These are phyloP conservation scores for Verticillium klebahnii DNA, from an alignment of 2,329 filamentous ascomycete genomes.

Conservation along the genomic window DNA sequence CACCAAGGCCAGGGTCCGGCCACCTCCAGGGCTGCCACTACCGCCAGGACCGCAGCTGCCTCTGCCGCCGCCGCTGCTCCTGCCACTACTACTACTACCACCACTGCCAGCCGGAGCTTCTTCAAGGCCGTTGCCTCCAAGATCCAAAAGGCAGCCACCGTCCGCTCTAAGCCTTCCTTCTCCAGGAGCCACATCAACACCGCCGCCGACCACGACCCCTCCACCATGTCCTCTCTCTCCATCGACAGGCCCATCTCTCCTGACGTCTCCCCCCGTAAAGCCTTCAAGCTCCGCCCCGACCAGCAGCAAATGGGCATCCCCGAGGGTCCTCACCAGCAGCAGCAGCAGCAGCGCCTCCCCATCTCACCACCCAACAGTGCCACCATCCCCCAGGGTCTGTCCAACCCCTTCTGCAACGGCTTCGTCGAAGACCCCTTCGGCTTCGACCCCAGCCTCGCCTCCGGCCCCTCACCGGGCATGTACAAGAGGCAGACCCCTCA, in stretches of 20 bases:
- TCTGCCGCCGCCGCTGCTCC: conserved; percentile 16
- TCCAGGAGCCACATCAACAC: conserved; percentile 22
- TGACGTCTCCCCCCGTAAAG: conserved; percentile 20
- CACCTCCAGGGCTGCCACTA: conserved; percentile 18
- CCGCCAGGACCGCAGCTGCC: conserved; percentile 21
- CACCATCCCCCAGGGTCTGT: conserved; percentile 17
- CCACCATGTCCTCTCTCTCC: conserved; percentile 13
- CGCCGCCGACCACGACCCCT: conserved; percentile 20
- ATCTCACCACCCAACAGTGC: conserved; percentile 17
- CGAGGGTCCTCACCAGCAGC: conserved; percentile 7
- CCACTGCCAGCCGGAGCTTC: conserved; percentile 26
- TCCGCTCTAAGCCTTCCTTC: conserved; percentile 19
- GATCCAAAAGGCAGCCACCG: conserved; percentile 31
- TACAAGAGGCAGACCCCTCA: conserved; percentile 26
- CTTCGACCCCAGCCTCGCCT: conserved; percentile 19
- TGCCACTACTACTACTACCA: conserved; percentile 17
- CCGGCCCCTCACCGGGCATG: conserved; percentile 19
- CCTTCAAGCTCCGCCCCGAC: conserved; percentile 25
- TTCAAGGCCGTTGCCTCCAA: conserved; percentile 37
- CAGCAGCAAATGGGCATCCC: conserved; percentile 5
- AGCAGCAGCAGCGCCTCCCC: conserved; percentile 14
- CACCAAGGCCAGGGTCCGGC: conserved; percentile 18
- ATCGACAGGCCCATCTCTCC: conserved; percentile 11
- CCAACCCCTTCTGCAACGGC: conserved; percentile 28
- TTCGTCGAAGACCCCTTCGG: conserved; percentile 33